These are phyloP conservation scores for Heimioporus sp. DNA, from an alignment of 768 basidiomycete genomes.

Conservation along the genomic window DNA sequence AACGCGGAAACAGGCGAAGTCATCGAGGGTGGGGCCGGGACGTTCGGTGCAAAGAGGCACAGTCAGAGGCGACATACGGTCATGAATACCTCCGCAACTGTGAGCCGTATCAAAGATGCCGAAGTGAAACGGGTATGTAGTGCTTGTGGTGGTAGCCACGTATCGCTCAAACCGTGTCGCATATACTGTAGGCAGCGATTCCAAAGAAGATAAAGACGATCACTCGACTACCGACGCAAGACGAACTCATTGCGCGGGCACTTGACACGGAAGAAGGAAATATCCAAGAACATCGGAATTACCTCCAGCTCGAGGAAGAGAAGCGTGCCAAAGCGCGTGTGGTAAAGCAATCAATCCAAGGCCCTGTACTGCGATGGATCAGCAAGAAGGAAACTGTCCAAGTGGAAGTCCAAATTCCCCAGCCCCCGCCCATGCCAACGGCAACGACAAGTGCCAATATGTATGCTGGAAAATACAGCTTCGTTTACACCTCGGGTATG, in stretches of 20 bases:
- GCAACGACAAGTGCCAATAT: constrained; percentile 8
- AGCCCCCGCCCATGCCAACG: constrained; percentile 25
- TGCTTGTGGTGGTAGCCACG: not conserved
- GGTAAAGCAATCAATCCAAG: constrained; percentile 58
- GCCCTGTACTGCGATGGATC: constrained; percentile 70
- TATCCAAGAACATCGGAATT: constrained; percentile 72
- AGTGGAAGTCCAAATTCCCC: constrained; percentile 31
- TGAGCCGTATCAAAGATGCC: constrained; percentile 60
- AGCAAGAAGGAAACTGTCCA: constrained; percentile 61
- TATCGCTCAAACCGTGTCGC: not conserved
- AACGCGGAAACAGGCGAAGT: constrained; percentile 64
- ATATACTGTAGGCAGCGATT: constrained; percentile 49
- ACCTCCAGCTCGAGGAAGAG: constrained; percentile 78
- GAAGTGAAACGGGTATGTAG: constrained; percentile 56
- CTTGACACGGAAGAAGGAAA: constrained; percentile 89
- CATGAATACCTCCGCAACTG: constrained; percentile 68
- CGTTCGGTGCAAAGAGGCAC: constrained; percentile 38
- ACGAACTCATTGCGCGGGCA: constrained; percentile 79
- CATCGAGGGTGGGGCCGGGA: constrained; percentile 32
- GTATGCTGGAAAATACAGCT: constrained; percentile 18
- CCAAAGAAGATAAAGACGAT: constrained; percentile 61
- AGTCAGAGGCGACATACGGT: constrained; percentile 69
- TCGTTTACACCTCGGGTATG: constrained; percentile 16
- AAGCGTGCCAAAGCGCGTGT: constrained; percentile 65
- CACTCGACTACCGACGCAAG: constrained; percentile 63